Evolutionary conservation across 2,329 filamentous ascomycete genomes (phyloP), one percentile per base, ranked within the genome.

Genomic region (Fusarium napiforme): DNA sequence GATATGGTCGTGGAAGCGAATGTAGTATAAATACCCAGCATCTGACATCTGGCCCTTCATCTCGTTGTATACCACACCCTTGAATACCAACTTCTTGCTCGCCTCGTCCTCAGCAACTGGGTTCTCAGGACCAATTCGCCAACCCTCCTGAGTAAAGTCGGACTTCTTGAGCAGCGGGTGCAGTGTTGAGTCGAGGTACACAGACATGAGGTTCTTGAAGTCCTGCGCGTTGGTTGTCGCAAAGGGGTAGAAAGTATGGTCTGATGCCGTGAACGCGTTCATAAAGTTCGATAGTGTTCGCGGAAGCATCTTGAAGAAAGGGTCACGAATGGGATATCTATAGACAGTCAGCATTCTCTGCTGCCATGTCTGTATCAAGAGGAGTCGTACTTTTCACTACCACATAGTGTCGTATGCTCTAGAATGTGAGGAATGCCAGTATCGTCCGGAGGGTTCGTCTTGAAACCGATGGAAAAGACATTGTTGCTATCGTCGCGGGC

Each of bases 1-100:
- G 60, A 99, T 94, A 80, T 96, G 93, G 77, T 98, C 95, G 80
- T 97, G 94, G 83, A 97, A 99, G 60, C 93, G 90, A 75, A 98
- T 97, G 82, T 98, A 98, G 85, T 94, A 99, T 2, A 98, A 86
- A 78, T 99, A 99, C 75, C 94, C 94, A 11, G 96, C 95, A 81
- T 99, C 96, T 5, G 96, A 98, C 92, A 98, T 97, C 80, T 98
- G 95, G 0, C 96, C 96, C 84, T 99, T 99, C 96, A 99, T 99
- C 85, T 99, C 96, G 79, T 99, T 99, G 85, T 98, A 98, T 2
- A 98, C 96, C 3, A 98, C 96, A 32, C 96, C 96, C 84, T 98
- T 98, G 87, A 98, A 98, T 2, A 97, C 93, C 45, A 97, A 84
- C 72, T 90, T 90, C 81, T 91, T 90, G 79, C 91, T 89, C 63